Conservation (phyloP, 805 yeast species). For the Hermanozyma aechmeae region DNA sequence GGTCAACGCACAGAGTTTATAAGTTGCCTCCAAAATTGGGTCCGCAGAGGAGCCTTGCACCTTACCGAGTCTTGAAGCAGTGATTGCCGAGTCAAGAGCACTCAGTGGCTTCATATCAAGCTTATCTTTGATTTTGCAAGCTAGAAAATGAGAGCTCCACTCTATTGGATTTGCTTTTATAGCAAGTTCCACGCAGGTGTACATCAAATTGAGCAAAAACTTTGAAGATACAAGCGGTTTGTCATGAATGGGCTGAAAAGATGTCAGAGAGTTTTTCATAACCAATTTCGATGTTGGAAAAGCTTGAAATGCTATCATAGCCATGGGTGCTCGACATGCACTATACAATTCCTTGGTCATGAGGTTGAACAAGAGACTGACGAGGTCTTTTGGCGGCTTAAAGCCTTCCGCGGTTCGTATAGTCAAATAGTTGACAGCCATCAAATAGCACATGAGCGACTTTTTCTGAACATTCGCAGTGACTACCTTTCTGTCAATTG, state of each 20-base stretch:
- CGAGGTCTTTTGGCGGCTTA: conserved; percentile 29
- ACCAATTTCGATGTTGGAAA: too few relatives aligned
- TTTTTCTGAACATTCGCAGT: conserved; percentile 62
- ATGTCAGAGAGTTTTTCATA: too few relatives aligned
- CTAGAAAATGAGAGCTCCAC: conserved; percentile 57
- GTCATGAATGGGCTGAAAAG: conserved; percentile 15
- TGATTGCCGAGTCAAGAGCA: conserved; percentile 33
- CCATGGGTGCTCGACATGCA: conserved; percentile 58
- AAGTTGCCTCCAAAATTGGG: conserved; percentile 70
- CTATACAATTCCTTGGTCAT: conserved; percentile 52
- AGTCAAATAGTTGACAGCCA: conserved; percentile 47
- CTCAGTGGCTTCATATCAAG: conserved; percentile 19
- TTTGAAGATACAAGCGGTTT: conserved; percentile 12
- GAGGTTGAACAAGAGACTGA: conserved; percentile 39
- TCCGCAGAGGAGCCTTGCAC: conserved; percentile 36
- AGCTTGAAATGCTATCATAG: conserved; percentile 46
- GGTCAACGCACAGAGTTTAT: conserved; percentile 45
- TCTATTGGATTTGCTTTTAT: conserved; percentile 32
- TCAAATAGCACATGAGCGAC: conserved; percentile 62
- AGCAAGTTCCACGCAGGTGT: conserved; percentile 39
- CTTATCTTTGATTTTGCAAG: conserved; percentile 48
- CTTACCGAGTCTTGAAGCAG: conserved; percentile 36
- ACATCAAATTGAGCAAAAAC: conserved; percentile 29
- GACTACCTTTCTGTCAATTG: conserved; percentile 45
- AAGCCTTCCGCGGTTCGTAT: conserved; percentile 6